These are phyloP conservation scores for Acephala macrosclerotiorum DNA, from an alignment of 2,329 filamentous ascomycete genomes.

Conservation along the genomic window DNA sequence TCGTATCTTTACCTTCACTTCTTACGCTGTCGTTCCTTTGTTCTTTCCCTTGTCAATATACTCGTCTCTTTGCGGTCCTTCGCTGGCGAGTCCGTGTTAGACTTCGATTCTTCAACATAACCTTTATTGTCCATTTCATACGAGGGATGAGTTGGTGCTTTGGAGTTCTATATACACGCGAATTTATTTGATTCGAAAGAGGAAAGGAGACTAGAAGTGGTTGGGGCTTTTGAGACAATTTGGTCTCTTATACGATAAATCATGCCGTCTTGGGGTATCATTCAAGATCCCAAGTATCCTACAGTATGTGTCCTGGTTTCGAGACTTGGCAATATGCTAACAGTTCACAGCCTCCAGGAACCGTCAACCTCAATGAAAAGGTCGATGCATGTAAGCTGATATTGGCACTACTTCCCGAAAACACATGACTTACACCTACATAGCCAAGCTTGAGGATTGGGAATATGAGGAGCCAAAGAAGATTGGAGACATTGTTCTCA, in stretches of 20 bases:
- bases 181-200: conserved; percentile 17
- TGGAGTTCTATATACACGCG: conserved; percentile 16
- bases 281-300: conserved; percentile 40
- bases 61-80: conserved; percentile 28
- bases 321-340: background rate
- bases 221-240: background rate
- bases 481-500: conserved; percentile 56
- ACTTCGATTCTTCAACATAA: conserved; percentile 24
- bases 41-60: conserved; percentile 15
- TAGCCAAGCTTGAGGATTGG: conserved; percentile 34
- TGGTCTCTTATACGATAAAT: conserved; percentile 14
- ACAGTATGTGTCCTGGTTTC: conserved; percentile 28
- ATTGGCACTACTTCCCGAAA: background rate
- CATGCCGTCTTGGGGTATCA: conserved; percentile 39
- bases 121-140: conserved; percentile 19
- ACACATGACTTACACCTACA: conserved; percentile 17
- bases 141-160: conserved; percentile 23
- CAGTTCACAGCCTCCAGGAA: conserved; percentile 36
- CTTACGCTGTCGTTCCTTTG: conserved; percentile 16
- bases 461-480: conserved; percentile 46
- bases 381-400: conserved; percentile 28
- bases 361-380: conserved; percentile 36
- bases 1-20: conserved; percentile 13
- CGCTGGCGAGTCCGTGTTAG: conserved; percentile 36
- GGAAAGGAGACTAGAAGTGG: background rate